These are phyloP conservation scores for Xylaria nigripes DNA, from an alignment of 495 filamentous ascomycete species.

Conservation along the genomic window DNA sequence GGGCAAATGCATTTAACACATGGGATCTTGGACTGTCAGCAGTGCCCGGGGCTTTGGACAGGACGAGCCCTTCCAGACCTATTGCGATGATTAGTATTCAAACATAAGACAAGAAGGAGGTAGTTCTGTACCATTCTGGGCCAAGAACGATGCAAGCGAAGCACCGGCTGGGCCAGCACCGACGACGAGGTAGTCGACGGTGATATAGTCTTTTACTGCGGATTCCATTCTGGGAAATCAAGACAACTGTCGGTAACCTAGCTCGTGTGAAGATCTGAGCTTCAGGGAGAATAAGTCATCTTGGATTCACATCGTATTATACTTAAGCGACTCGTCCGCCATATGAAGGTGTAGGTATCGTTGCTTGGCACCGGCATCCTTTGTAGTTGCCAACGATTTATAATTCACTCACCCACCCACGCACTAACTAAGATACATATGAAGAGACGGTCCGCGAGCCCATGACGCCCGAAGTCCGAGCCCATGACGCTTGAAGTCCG, in stretches of 20 bases:
- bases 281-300: no score
- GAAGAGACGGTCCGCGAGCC: no score
- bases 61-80: slow-evolving; percentile 41
- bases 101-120: not conserved
- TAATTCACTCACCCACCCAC: no score
- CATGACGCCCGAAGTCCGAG: no score
- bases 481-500: no score
- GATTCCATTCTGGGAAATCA: slow-evolving; percentile 6
- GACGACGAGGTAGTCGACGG: slow-evolving; percentile 35
- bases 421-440: no score
- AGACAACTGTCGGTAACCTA: not conserved
- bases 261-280: no score
- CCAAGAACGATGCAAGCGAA: slow-evolving; percentile 42
- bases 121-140: slow-evolving; percentile 33
- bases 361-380: no score
- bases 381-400: no score
- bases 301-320: no score
- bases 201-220: not conserved
- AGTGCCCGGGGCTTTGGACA: slow-evolving; percentile 36
- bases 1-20: slow-evolving; percentile 44
- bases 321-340: no score
- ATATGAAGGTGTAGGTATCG: no score
- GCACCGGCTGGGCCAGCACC: slow-evolving; percentile 47
- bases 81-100: not conserved
- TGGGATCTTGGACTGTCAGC: slow-evolving; percentile 48